Conservation (phyloP, 768 basidiomycete species). For the Suillus tomentosus region DNA sequence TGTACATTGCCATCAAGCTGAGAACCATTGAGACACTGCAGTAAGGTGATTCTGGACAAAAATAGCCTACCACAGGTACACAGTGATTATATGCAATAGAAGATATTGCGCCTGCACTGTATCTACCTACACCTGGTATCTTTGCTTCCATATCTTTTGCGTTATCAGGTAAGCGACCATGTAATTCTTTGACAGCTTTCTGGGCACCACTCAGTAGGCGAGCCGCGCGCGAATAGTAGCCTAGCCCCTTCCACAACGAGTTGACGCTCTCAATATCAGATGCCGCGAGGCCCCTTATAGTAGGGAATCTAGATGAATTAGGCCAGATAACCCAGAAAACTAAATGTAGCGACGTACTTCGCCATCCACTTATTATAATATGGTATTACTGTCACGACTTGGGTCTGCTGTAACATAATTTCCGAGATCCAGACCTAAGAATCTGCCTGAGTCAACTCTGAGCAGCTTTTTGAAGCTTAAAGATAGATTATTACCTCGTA, state of each 20-base stretch:
- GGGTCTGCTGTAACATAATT: constrained; percentile 97
- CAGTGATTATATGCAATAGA: constrained; percentile 88
- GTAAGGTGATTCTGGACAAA: not conserved
- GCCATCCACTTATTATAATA: constrained; percentile 91
- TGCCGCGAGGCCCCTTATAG: constrained; percentile 69
- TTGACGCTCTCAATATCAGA: constrained; percentile 86
- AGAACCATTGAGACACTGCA: constrained; percentile 5
- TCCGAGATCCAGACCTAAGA: constrained; percentile 85
- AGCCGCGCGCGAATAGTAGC: constrained; percentile 87
- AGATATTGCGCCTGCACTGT: constrained; percentile 82
- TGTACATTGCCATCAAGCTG: constrained; percentile 92
- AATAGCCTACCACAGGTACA: constrained; percentile 74
- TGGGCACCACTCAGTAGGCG: constrained; percentile 83
- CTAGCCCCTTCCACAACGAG: constrained; percentile 86
- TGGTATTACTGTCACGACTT: constrained; percentile 90
- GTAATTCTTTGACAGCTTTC: constrained; percentile 65
- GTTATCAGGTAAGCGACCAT: constrained; percentile 76
- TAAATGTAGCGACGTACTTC: constrained; percentile 47
- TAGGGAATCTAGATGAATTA: constrained; percentile 65
- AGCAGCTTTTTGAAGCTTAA: not conserved
- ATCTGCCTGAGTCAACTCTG: not conserved
- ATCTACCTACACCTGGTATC: constrained; percentile 87
- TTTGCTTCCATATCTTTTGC: constrained; percentile 78
- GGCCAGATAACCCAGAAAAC: constrained; percentile 1
- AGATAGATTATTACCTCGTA: constrained; percentile 69